Conservation (phyloP, 139 green algal genomes). For the Micractinium sp. region DNA sequence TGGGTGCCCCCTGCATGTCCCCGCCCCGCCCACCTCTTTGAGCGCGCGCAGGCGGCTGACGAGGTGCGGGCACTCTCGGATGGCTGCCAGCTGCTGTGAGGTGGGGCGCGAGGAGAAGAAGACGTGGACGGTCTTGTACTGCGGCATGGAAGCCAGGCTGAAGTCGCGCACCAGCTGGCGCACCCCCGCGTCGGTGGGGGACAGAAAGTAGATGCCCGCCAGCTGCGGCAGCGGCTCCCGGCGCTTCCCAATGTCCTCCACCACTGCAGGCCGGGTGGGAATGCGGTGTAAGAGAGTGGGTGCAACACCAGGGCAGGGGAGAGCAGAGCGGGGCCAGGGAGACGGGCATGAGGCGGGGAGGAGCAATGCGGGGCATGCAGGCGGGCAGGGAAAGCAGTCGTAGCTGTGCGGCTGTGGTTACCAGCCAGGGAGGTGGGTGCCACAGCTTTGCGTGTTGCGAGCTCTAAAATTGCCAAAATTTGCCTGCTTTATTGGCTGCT, state of each 20-base stretch:
- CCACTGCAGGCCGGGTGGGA: constrained; percentile 52
- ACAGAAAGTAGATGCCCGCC: constrained; percentile 90
- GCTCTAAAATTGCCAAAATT: too few relatives aligned
- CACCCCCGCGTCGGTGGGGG: constrained; percentile 63
- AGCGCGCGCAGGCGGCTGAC: constrained; percentile 60
- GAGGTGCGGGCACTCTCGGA: constrained; percentile 60
- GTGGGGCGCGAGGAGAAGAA: constrained; percentile 86
- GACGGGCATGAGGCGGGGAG: too few relatives aligned
- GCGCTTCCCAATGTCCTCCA: constrained; percentile 79
- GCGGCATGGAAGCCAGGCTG: constrained; percentile 15
- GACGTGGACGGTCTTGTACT: constrained; percentile 83
- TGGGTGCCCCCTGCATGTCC: not conserved
- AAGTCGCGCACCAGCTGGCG: constrained; percentile 73
- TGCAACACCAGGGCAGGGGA: not conserved
- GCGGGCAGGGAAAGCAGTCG: not conserved
- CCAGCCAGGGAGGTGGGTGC: too few relatives aligned
- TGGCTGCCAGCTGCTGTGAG: constrained; percentile 51
- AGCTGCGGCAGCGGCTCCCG: constrained; percentile 75
- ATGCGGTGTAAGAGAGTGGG: not conserved
- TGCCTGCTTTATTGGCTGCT: too few relatives aligned
- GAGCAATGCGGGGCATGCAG: not conserved
- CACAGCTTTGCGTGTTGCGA: not conserved
- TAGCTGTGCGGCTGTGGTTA: too few relatives aligned
- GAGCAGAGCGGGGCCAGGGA: not conserved
- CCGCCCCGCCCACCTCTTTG: constrained; percentile 69